These are phyloP conservation scores for Pisolithus marmoratus DNA, from an alignment of 768 basidiomycete genomes.

Conservation along the genomic window DNA sequence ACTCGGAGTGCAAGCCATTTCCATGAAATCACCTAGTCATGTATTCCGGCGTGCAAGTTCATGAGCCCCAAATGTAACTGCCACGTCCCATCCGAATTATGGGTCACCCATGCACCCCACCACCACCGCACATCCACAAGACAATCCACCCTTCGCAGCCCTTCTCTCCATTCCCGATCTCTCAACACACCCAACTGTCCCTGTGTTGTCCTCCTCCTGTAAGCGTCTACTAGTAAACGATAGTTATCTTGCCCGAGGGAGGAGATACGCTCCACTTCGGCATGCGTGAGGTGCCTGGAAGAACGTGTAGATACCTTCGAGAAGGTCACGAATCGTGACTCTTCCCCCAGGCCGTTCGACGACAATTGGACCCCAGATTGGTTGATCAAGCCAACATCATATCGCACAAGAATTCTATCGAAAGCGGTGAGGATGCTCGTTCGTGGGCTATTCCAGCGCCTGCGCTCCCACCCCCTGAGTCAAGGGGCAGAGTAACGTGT, in stretches of 20 bases:
- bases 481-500: slow-evolving; percentile 18
- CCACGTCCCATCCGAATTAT: slow-evolving; percentile 33
- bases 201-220: no score
- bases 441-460: slow-evolving; percentile 6
- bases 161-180: slow-evolving; percentile 33
- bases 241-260: background rate
- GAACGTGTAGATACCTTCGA: slow-evolving; percentile 44
- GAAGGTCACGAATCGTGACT: slow-evolving; percentile 40
- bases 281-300: slow-evolving; percentile 36
- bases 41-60: background rate
- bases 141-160: slow-evolving; percentile 46
- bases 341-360: slow-evolving; percentile 23
- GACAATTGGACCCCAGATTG: slow-evolving; percentile 46
- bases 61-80: slow-evolving; percentile 42
- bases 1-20: no score
- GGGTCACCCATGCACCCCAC: slow-evolving; percentile 34
- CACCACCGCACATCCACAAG: slow-evolving; percentile 42
- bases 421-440: slow-evolving; percentile 18
- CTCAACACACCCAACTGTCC: background rate
- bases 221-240: no score
- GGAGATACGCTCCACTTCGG: slow-evolving; percentile 21
- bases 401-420: slow-evolving; percentile 18
- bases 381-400: slow-evolving; percentile 18
- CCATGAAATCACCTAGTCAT: background rate
- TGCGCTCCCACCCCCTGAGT: background rate